Percentiles rank a stretch among this genome's conserved stretches.
Conservation (phyloP, 441 rosid genomes). For the Euphorbia celastroides region DNA sequence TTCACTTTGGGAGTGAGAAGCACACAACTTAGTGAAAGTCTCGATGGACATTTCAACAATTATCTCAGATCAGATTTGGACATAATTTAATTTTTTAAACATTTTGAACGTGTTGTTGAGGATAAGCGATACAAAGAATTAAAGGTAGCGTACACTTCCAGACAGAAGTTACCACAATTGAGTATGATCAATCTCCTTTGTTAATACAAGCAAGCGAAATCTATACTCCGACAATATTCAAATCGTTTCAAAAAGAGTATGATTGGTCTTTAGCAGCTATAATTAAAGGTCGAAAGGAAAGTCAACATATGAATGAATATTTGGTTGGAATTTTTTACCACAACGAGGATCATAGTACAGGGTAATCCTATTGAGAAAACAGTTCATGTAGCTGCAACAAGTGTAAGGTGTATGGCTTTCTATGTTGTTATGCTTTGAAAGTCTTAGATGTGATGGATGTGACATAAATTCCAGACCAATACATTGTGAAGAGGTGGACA, state of each 20-base stretch:
- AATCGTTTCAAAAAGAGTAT: background rate
- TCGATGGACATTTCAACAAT: background rate
- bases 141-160: background rate
- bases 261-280: background rate
- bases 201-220: background rate
- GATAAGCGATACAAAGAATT: background rate
- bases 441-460: constrained; percentile 9
- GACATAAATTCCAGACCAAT: background rate
- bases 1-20: background rate
- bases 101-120: background rate
- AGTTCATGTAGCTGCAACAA: background rate
- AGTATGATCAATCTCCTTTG: background rate
- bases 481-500: constrained; percentile 7
- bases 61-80: background rate
- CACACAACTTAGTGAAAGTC: background rate
- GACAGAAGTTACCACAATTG: background rate
- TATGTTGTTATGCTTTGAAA: constrained; percentile 9
- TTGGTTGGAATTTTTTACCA: background rate
- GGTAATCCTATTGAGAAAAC: background rate
- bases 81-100: background rate
- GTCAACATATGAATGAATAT: background rate
- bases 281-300: background rate
- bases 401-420: background rate
- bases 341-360: background rate
- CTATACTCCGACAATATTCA: background rate